Conservation (phyloP, 2,329 filamentous ascomycete species). For the Calonectria hongkongensis region DNA sequence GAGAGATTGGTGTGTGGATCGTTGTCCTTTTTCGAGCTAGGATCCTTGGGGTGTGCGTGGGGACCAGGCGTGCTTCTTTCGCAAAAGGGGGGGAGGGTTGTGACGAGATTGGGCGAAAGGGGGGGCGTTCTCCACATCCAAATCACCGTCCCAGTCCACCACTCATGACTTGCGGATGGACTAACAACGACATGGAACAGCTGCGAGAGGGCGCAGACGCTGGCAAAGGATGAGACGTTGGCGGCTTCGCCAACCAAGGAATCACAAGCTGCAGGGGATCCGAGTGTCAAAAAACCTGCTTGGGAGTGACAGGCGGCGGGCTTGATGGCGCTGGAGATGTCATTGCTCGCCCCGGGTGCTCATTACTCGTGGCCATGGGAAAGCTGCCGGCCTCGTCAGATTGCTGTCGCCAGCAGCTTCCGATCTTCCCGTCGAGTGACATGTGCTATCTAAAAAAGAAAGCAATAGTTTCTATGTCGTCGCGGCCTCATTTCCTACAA, state of each 20-base stretch:
- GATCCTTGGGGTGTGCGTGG: slow-evolving; percentile 32
- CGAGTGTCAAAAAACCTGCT: slow-evolving; percentile 13
- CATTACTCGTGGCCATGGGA: slow-evolving; percentile 1
- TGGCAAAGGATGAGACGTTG: slow-evolving; percentile 35
- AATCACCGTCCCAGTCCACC: slow-evolving; percentile 33
- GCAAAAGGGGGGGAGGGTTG: slow-evolving; percentile 37
- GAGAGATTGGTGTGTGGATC: slow-evolving; percentile 43
- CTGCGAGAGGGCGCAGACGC: neutral
- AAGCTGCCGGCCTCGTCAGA: neutral
- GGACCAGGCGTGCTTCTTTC: slow-evolving; percentile 9
- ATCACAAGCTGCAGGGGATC: slow-evolving; percentile 21
- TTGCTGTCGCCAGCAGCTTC: neutral
- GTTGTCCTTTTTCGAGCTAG: slow-evolving; percentile 7
- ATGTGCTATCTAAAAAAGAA: neutral
- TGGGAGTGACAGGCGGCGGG: neutral
- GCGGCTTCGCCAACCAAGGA: slow-evolving; percentile 23
- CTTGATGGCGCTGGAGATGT: neutral
- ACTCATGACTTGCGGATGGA: slow-evolving; percentile 25
- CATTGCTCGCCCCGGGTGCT: slow-evolving; percentile 7
- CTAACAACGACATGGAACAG: slow-evolving; percentile 25
- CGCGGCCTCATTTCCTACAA: slow-evolving; percentile 15
- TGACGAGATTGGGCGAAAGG: slow-evolving; percentile 37
- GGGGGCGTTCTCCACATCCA: slow-evolving; percentile 35
- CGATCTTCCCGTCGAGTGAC: slow-evolving; percentile 8
- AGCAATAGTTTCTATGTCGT: neutral